Percentiles rank a stretch among this genome's conserved stretches.
Evolutionary conservation across 306 rosid genomes (phyloP).

Genomic region (Astragalus membranaceus): DNA sequence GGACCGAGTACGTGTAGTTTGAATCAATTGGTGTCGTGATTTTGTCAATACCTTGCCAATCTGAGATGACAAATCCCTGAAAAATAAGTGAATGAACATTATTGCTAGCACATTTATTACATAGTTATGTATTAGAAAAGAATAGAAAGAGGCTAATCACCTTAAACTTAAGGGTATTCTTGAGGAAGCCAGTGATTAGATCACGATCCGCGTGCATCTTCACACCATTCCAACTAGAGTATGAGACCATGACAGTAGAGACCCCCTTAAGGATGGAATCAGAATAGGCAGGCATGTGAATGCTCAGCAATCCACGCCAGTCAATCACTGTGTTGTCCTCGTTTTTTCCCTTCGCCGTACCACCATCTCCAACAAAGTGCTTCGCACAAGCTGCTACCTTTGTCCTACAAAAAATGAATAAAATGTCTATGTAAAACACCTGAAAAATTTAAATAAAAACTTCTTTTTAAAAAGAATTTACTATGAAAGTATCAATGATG

Average conservation of each 20-base stretch:
- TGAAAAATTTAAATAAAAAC: not conserved
- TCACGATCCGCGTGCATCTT: slow-evolving; percentile 91
- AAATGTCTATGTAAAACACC: not conserved
- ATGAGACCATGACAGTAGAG: slow-evolving; percentile 79
- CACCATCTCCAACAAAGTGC: slow-evolving; percentile 98
- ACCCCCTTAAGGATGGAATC: slow-evolving; percentile 88
- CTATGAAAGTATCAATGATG: not conserved
- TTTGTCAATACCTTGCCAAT: slow-evolving; percentile 92
- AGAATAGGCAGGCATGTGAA: slow-evolving; percentile 92
- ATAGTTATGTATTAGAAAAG: not conserved
- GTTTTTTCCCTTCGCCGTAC: slow-evolving; percentile 71
- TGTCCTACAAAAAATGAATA: slow-evolving; percentile 37
- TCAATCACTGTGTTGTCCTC: slow-evolving; percentile 70
- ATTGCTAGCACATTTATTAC: not conserved
- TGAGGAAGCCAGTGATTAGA: slow-evolving; percentile 64
- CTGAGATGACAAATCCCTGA: slow-evolving; percentile 99
- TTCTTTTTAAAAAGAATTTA: not conserved
- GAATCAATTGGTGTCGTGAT: slow-evolving; percentile 68
- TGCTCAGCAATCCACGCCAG: slow-evolving; percentile 66
- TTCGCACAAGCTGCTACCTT: slow-evolving; percentile 97
- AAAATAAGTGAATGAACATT: slow-evolving; percentile 21
- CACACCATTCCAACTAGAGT: slow-evolving; percentile 92
- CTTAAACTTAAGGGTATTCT: slow-evolving; percentile 81
- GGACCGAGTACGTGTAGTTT: slow-evolving; percentile 79
- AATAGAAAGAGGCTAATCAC: slow-evolving; percentile 26